Conservation (phyloP, 371 early-diverging fungal genomes). For the Mucor saturninus region DNA sequence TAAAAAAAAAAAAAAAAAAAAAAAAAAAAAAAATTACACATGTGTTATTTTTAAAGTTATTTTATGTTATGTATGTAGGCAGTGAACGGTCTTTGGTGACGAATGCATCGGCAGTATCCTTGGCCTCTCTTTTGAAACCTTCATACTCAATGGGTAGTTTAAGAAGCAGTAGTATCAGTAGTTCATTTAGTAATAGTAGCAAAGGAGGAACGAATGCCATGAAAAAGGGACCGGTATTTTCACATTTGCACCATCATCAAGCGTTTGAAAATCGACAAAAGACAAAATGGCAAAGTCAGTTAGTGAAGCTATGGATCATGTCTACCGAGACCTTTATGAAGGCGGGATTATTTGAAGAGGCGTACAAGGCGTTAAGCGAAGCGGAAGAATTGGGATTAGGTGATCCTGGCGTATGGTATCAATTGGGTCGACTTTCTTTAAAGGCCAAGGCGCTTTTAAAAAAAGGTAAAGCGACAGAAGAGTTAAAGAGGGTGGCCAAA, state of each 20-base stretch:
- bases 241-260: conserved; percentile 21
- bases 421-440: conserved; percentile 53
- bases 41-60: no score
- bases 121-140: conserved; percentile 21
- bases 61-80: not conserved
- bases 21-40: not conserved
- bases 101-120: conserved; percentile 12
- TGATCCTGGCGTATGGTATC: conserved; percentile 61
- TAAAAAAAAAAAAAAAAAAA: not conserved
- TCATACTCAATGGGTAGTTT: conserved; percentile 24
- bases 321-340: conserved; percentile 64
- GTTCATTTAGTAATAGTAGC: not conserved
- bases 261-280: conserved; percentile 30
- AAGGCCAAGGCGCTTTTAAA: conserved; percentile 22
- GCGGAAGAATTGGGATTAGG: conserved; percentile 60
- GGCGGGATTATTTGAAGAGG: conserved; percentile 63
- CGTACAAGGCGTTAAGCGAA: conserved; percentile 64
- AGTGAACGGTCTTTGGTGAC: not conserved
- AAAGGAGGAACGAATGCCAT: no score
- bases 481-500: conserved; percentile 29
- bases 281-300: conserved; percentile 32
- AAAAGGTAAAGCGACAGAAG: not conserved
- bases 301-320: conserved; percentile 58
- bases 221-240: not conserved
- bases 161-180: conserved; percentile 21